Base-by-base conservation (phyloP, 495 filamentous ascomycete genomes). In the Neurospora tetrasperma region DNA sequence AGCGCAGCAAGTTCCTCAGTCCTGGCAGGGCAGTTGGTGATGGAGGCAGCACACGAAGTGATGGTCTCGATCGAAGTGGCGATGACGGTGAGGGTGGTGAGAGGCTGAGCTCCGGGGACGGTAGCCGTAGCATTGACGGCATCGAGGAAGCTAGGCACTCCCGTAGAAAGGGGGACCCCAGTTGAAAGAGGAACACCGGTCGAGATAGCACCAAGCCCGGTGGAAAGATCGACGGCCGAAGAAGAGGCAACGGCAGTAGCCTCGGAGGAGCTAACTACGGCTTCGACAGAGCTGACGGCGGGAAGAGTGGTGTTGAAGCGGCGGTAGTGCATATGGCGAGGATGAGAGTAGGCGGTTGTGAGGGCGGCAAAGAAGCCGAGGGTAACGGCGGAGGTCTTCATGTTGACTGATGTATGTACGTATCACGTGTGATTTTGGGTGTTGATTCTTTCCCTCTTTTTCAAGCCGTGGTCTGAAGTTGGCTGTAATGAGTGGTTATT, bases 1-100 rank as follows among this genome's bases (percentile, higher is more conserved):
- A 83, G 73, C 27, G 71, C 69, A 54, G 77, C 3, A 81, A 74
- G 38, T 78, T 78, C 83, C 54, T 78, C 80, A 40, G 82, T 77
- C 74, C 79, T 78, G 69, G 80, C 86, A 6, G 89, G 89, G 85
- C 90, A 92, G 82, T 89, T 84, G 42, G 87, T 90, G 68, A 91
- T 84, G 14, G 85, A 88, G 14, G 89, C 77, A 40, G 87, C 87
- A 75, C 89, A 91, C 69, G 86, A 87, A 42, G 86, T 90, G 77
- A 91, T 84, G 31, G 90, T 91, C 71, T 87, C 80, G 74, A 87
- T 82, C 73, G 84, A 84, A 20, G 90, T 92, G 69, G 86, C 82
- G 75, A 86, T 85, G 42, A 85, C 81, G 72, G 84, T 86, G 70
- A 86, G 71, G 23, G 78, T 73, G 48, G 78, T 62, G 35, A 74